Evolutionary conservation across 2,329 filamentous ascomycete species (phyloP), one percentile per base, ranked within the genome.

Genomic region (Apiospora saccharicola): DNA sequence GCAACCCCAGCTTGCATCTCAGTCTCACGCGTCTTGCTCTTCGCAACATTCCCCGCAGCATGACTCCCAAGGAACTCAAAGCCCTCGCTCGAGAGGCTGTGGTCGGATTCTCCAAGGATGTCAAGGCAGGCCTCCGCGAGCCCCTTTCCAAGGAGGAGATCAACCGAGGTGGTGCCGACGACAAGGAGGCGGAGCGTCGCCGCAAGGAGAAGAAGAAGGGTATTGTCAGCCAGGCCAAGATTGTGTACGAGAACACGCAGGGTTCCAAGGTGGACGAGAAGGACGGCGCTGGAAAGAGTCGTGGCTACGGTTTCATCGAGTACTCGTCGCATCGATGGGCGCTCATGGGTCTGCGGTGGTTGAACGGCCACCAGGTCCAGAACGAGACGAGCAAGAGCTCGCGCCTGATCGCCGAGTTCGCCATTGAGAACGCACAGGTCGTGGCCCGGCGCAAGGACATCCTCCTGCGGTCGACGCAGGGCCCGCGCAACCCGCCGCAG

Each of bases 251-350:
- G 85, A 93, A 92, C 71, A 89, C 90, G 47, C 91, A 96, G 77
- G 96, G 96, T 67, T 90, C 90, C 78, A 98, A 98, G 85, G 90
- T 98, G 19, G 83, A 88, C 12, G 95, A 97, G 83, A 87, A 89
- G 61, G 90, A 87, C 69, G 94, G 93, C 10, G 94, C 91, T 8
- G 95, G 95, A 67, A 90, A 93, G 80, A 96, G 93, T 81, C 90
- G 96, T 81, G 96, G 96, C 6, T 99, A 99, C 81, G 96, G 97
- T 16, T 99, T 99, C 85, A 93, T 99, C 76, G 96, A 99, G 84
- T 99, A 98, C 83, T 93, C 91, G 75, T 96, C 94, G 43, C 96
- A 99, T 80, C 92, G 96, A 69, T 96, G 93, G 87, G 96, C 96
- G 19, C 87, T 99, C 51, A 98, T 98, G 94, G 96, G 94, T 34